These are phyloP conservation scores for Podospora didyma DNA, from an alignment of 495 filamentous ascomycete species.

Conservation along the genomic window DNA sequence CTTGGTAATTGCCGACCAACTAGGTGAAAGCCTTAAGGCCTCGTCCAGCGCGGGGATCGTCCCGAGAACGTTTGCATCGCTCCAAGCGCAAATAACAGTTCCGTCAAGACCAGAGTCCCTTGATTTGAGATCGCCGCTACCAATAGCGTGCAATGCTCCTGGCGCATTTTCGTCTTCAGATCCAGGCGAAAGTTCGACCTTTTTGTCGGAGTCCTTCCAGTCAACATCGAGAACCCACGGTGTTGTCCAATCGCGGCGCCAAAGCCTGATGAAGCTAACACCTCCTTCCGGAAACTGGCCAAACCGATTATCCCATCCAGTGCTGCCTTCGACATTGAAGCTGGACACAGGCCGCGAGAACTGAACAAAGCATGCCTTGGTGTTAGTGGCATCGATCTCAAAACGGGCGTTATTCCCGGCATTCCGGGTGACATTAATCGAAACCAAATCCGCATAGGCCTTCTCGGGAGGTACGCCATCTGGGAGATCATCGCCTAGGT, in stretches of 20 bases:
- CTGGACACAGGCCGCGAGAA: constrained; percentile 26
- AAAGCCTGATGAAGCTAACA: constrained; percentile 40
- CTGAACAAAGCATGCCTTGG: constrained; percentile 30
- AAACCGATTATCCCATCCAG: constrained; percentile 61
- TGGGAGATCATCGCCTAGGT: constrained; percentile 42
- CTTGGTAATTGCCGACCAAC: constrained; percentile 76
- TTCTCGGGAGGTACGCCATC: constrained; percentile 12
- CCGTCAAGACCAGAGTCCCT: constrained; percentile 53
- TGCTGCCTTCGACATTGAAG: constrained; percentile 24
- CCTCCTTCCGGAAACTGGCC: constrained; percentile 58
- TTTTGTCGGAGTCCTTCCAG: constrained; percentile 45
- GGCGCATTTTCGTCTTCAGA: not conserved
- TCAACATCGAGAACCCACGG: constrained; percentile 73
- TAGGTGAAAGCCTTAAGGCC: constrained; percentile 65
- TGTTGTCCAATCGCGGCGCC: constrained; percentile 66
- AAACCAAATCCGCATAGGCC: constrained; percentile 16
- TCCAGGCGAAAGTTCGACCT: constrained; percentile 9
- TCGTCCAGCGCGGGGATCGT: constrained; percentile 86
- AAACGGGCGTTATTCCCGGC: constrained; percentile 19
- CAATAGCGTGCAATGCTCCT: not conserved
- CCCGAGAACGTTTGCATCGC: constrained; percentile 68
- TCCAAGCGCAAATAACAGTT: constrained; percentile 78
- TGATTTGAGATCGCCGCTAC: constrained; percentile 27
- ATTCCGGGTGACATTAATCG: constrained; percentile 22
- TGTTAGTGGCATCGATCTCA: constrained; percentile 26